Base-by-base conservation (phyloP, 2,329 filamentous ascomycete species). In the Blastomyces parvus region DNA sequence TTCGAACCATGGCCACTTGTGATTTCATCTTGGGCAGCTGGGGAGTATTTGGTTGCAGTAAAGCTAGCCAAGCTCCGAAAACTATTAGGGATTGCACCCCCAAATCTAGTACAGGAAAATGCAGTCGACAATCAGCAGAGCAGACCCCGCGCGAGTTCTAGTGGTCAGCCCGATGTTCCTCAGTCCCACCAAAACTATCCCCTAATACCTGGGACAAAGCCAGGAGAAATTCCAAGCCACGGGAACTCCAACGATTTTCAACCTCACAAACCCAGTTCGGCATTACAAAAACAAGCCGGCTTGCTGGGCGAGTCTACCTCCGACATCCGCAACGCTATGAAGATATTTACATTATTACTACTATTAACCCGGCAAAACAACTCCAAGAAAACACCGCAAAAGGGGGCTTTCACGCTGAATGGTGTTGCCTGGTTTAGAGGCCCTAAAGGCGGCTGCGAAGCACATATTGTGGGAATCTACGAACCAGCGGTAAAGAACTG, bases 391-490 rank as follows among this genome's bases (percentile, higher is more conserved):
- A 46, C n/a, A 25, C 60, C 40, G 44, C 63, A 13, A 55, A n/a
- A 22, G 30, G 60, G 8, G 25, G 52, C 6, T 36, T 64, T 64
- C 46, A 44, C 11, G n/a, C 30, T 62, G 27, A 38, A 57, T 33
- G 65, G 65, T 3, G 27, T 65, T 59, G 48, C 62, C 33, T 19
- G 22, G 2, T 36, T 66, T 4, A 17, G 17, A 50, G 64, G 65
- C 30, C 53, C 59, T 36, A 46, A 55, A 25, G 64, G 65, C 25
- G 14, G 38, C 3, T 65, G 61, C 52, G 63, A 58, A 48, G 42
- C 64, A 9, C 57, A 63, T 19, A 25, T 50, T 36, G 50, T 22
- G 1, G 64, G 48, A 22, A 6, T 62, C 5, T 65, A 60, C 48
- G 48, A 65, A 13, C 60, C 60, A 3, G 7, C 33, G 2, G 22